Percentiles rank a stretch among this genome's conserved stretches.
phyloP scores from a whole-genome alignment of 1,139 yeast species.

The Suhomyces guaymorum region DNA sequence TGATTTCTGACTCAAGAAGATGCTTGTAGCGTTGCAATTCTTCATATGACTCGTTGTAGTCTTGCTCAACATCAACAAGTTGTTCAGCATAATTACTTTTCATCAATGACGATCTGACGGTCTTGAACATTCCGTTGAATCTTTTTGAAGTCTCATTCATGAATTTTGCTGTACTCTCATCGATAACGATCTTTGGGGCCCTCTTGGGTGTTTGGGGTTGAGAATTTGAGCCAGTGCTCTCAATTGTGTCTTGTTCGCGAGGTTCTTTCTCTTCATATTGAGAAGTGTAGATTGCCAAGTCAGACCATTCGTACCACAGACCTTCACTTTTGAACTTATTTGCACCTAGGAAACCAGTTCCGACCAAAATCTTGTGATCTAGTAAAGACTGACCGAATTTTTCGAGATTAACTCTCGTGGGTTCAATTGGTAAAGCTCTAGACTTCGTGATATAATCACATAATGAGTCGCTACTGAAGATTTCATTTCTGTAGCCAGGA shows the following conservation, averaged over 20 bases:
- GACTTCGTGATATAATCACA: slow-evolving; percentile 31
- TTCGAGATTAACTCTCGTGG: slow-evolving; percentile 42
- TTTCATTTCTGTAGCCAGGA: slow-evolving; percentile 44
- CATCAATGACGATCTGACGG: slow-evolving; percentile 30
- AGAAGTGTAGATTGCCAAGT: slow-evolving; percentile 29
- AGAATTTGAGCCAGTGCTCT: slow-evolving; percentile 1
- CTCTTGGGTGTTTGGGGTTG: slow-evolving; percentile 9
- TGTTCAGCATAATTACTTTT: slow-evolving; percentile 36
- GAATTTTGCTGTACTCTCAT: slow-evolving; percentile 23
- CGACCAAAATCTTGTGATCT: slow-evolving; percentile 36
- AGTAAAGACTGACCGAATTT: slow-evolving; percentile 45
- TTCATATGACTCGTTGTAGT: slow-evolving; percentile 35
- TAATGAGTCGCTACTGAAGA: slow-evolving; percentile 43
- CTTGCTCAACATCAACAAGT: slow-evolving; percentile 29
- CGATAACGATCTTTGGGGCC: slow-evolving; percentile 12
- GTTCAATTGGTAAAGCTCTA: slow-evolving; percentile 38
- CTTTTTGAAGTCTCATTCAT: slow-evolving; percentile 33
- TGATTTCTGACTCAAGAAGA: slow-evolving; percentile 32
- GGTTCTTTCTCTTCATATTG: slow-evolving; percentile 12
- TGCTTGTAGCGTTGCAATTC: slow-evolving; percentile 36
- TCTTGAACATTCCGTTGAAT: slow-evolving; percentile 30
- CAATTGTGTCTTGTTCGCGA: not conserved
- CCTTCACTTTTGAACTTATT: slow-evolving; percentile 45
- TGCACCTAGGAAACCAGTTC: slow-evolving; percentile 35
- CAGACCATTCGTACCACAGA: slow-evolving; percentile 53